phyloP scores from a whole-genome alignment of 306 rosid genomes.

The Gleditsia sinensis region DNA sequence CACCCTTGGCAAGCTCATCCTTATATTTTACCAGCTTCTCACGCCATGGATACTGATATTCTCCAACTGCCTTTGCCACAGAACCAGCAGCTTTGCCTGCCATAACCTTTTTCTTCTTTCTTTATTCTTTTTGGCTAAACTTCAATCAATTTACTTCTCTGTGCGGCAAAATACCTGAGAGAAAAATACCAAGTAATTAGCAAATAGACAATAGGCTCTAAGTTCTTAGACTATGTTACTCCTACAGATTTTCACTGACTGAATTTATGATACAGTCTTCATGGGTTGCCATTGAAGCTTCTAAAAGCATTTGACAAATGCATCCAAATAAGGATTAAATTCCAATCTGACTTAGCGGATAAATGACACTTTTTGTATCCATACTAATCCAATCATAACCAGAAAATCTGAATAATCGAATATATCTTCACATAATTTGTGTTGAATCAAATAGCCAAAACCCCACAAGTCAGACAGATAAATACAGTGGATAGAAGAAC shows the following conservation, averaged over 20 bases:
- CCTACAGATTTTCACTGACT: background rate
- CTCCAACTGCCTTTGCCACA: slow-evolving; percentile 56
- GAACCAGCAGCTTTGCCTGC: slow-evolving; percentile 70
- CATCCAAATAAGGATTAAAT: background rate
- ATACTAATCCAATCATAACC: background rate
- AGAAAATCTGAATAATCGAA: background rate
- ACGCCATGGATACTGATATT: slow-evolving; percentile 76
- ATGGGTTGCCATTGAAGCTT: background rate
- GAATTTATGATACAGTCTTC: background rate
- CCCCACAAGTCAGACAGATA: background rate
- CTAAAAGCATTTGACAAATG: background rate
- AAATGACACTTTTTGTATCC: background rate
- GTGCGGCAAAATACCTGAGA: slow-evolving; percentile 4
- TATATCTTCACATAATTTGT: background rate
- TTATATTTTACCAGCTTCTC: slow-evolving; percentile 66
- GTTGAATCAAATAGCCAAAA: background rate
- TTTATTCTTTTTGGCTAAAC: background rate
- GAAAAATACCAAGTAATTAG: background rate
- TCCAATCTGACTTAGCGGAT: background rate
- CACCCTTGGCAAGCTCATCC: slow-evolving; percentile 78
- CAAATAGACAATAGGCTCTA: slow-evolving; percentile 9
- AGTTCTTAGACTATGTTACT: background rate
- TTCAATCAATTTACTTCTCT: background rate
- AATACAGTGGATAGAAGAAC: background rate
- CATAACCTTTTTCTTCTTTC: slow-evolving; percentile 40